Evolutionary conservation across 1,139 yeast species (phyloP).

Genomic region (Suhomyces guaymorum): DNA sequence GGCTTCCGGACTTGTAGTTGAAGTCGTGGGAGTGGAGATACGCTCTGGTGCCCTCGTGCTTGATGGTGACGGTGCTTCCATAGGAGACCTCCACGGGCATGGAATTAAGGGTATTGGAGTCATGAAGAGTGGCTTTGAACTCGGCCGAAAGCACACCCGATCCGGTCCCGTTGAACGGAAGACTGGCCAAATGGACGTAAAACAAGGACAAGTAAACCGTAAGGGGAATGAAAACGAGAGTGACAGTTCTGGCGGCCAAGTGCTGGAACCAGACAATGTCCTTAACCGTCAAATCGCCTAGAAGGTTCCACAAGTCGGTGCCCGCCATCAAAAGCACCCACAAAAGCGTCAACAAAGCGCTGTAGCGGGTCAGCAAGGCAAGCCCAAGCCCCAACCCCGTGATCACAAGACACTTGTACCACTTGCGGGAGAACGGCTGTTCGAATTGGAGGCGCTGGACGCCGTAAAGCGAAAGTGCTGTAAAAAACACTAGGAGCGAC

Average conservation of each 20-base stretch:
- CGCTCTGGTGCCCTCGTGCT: conserved; percentile 62
- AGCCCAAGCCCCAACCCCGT: conserved; percentile 57
- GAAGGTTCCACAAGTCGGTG: conserved; percentile 52
- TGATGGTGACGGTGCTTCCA: conserved; percentile 67
- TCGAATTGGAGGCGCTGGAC: conserved; percentile 43
- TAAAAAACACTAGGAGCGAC: conserved; percentile 49
- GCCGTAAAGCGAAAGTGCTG: conserved; percentile 44
- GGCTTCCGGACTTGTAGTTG: conserved; percentile 54
- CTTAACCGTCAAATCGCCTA: conserved; percentile 56
- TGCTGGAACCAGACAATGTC: conserved; percentile 33
- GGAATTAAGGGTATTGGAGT: conserved; percentile 36
- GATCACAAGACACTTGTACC: conserved; percentile 45
- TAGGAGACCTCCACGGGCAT: conserved; percentile 55
- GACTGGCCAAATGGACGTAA: conserved; percentile 49
- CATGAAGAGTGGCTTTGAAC: conserved; percentile 55
- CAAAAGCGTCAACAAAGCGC: conserved; percentile 52
- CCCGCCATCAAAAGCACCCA: conserved; percentile 51
- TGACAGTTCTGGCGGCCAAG: conserved; percentile 29
- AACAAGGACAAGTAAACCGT: conserved; percentile 50
- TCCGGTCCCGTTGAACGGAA: conserved; percentile 53
- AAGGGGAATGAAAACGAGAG: conserved; percentile 50
- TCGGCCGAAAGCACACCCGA: conserved; percentile 53
- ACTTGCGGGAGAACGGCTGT: conserved; percentile 37
- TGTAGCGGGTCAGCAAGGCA: conserved; percentile 50
- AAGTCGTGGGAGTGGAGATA: conserved; percentile 69